Base-by-base conservation (phyloP, 2,329 filamentous ascomycete genomes). In the Cladorrhinum sp. region DNA sequence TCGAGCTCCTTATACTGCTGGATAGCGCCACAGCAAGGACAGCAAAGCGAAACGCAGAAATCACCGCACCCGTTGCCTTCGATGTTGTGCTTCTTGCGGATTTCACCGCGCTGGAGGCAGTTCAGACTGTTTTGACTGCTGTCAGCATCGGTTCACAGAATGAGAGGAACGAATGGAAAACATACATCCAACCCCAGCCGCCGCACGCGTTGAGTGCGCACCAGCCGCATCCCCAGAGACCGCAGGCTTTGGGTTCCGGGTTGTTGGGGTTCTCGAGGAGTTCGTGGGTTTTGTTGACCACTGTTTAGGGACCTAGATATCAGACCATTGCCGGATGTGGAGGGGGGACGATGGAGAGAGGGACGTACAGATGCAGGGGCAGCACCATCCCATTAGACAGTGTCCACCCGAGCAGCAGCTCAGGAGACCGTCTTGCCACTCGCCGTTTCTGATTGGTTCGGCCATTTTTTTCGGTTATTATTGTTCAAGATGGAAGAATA, bases 1-100 rank as follows among this genome's bases (percentile, higher is more conserved):
- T 67, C 62, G 7, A 66, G 68, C 56, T 67, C 65, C 26, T 61
- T 63, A 58, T 79, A 76, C 57, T 80, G 74, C 68, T 82, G 79
- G 57, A 80, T 72, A 33, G 80, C 68, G 2, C 71, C 68, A 67
- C 79, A 81, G 73, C 79, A 81, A 21, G 76, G 67, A 64, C 79
- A 81, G 70, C 77, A 81, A 67, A 68, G 80, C 64, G 81, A 79
- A 28, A 66, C 69, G 58, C 67, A 73, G 66, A 68, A 80, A 64
- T 82, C 79, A 30, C 68, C 69, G 61, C 68, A 74, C 14, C 72
- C 71, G 54, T 73, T 73, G 6, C 79, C 79, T 21, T 78, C 69
- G 62, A 82, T 79, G 52, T 75, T 72, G 69, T 79, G 77, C 50
- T 71, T 73, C 39, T 78, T 70, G 10, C 79, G 75, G 57, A 80